A percentile compares a stretch with the other conserved stretches of the same genome.
These are phyloP conservation scores for Ceratobasidium papillatum DNA, from an alignment of 1,284 basidiomycete species.

Conservation along the genomic window DNA sequence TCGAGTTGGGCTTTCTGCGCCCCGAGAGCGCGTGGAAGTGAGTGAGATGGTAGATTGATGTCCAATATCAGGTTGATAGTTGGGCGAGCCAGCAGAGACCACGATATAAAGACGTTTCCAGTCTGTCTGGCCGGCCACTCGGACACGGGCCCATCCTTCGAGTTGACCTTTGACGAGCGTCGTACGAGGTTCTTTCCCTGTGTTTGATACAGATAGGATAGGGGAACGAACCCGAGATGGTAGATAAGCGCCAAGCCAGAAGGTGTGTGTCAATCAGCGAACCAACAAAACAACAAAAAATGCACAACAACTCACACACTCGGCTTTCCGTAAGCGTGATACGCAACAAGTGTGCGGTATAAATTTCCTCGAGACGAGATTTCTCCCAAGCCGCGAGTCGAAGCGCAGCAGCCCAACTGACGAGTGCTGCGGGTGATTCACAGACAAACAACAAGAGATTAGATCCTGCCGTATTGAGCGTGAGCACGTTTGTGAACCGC, in stretches of 20 bases:
- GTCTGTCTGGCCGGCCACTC: constrained; percentile 93
- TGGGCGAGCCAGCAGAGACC: constrained; percentile 53
- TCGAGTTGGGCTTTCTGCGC: background rate
- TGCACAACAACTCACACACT: constrained; percentile 53
- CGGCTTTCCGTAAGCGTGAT: constrained; percentile 65
- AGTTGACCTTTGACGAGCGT: constrained; percentile 77
- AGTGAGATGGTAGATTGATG: constrained; percentile 45
- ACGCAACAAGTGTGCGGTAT: constrained; percentile 92
- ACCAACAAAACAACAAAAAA: constrained; percentile 33
- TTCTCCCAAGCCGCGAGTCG: constrained; percentile 96
- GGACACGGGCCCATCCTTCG: constrained; percentile 93
- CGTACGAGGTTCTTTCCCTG: constrained; percentile 71
- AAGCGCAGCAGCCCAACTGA: constrained; percentile 92
- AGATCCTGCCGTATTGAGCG: constrained; percentile 92
- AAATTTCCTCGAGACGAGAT: constrained; percentile 94
- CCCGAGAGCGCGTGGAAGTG: constrained; percentile 10
- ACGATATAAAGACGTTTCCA: constrained; percentile 96
- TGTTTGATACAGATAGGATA: constrained; percentile 17
- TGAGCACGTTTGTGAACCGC: constrained; percentile 82
- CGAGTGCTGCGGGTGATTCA: constrained; percentile 71
- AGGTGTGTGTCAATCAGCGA: constrained; percentile 8
- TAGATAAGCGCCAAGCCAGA: constrained; percentile 16
- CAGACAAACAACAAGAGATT: constrained; percentile 92
- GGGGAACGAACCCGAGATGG: constrained; percentile 14
- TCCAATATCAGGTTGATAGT: constrained; percentile 49